Evolutionary conservation across 2,329 filamentous ascomycete genomes (phyloP).

Genomic region (Aspergillus niger): DNA sequence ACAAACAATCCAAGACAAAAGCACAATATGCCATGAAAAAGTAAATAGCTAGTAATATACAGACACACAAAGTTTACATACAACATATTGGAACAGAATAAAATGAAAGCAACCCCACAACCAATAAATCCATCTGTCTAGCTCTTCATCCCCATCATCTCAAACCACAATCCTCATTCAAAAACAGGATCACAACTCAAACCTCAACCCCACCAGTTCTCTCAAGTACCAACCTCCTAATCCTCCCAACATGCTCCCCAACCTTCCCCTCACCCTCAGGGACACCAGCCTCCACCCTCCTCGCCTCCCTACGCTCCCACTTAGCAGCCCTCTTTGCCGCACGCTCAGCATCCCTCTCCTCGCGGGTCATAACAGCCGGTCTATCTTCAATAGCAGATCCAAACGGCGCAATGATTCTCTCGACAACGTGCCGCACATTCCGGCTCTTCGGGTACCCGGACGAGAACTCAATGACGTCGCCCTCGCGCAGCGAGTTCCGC

Average conservation of each 20-base stretch:
- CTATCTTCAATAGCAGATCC: slow-evolving; percentile 38
- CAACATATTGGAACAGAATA: neutral
- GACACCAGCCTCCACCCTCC: slow-evolving; percentile 21
- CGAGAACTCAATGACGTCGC: slow-evolving; percentile 49
- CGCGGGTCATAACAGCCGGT: slow-evolving; percentile 38
- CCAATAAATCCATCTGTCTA: neutral
- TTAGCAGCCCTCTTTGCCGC: slow-evolving; percentile 36
- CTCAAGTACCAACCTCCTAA: slow-evolving; percentile 34
- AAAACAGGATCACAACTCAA: neutral
- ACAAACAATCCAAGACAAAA: neutral
- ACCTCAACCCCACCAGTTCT: slow-evolving; percentile 10
- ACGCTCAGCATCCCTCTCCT: slow-evolving; percentile 37
- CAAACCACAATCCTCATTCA: neutral
- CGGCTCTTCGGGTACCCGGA: slow-evolving; percentile 43
- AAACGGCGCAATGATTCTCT: slow-evolving; percentile 47
- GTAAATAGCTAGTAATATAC: slow-evolving; percentile 9
- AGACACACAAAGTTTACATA: slow-evolving; percentile 3
- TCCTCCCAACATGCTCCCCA: slow-evolving; percentile 30
- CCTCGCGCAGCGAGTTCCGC: slow-evolving; percentile 44
- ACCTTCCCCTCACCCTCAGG: slow-evolving; percentile 14
- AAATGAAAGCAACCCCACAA: neutral
- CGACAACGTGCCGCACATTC: slow-evolving; percentile 44
- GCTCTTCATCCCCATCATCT: neutral
- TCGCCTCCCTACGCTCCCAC: slow-evolving; percentile 33
- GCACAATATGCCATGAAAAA: neutral